Base-by-base conservation (phyloP, 2,329 filamentous ascomycete genomes). In the Penicillium sp. region DNA sequence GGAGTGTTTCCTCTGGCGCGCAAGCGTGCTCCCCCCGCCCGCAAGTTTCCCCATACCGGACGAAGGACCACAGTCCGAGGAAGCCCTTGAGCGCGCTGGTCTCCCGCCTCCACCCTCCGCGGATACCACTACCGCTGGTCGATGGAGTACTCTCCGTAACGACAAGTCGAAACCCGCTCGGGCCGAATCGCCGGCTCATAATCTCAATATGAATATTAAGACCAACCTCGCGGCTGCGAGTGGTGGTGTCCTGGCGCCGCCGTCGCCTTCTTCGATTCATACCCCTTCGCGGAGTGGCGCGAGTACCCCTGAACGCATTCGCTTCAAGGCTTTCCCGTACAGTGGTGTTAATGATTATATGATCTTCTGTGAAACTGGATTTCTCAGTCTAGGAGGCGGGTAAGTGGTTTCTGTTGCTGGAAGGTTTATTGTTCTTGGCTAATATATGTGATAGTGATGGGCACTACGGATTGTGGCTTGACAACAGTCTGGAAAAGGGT, bases 301-400 rank as follows among this genome's bases (percentile, higher is more conserved):
- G 1, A 83, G 81, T 27, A 86, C 86, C 4, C 84, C 86, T 5
- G 90, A 93, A 61, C 83, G 86, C 27, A 91, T 97, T 65, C 87
- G 94, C 21, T 99, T 99, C 83, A 97, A 96, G 77, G 93, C 93
- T 0, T 99, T 97, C 69, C 93, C 93, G 0, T 97, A 97, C 71
- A 95, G 90, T 56, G 94, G 94, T 6, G 85, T 96, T 41, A 97
- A 99, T 73, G 94, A 97, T 75, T 99, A 96, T 73, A 91, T 93
- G 80, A 94, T 97, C 65, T 89, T 95, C 69, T 97, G 93, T 76
- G 92, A 97, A 76, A 81, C 86, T 3, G 85, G 87, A 25, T 97
- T 90, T 72, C 76, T 99, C 43, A 94, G 90, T 69, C 83, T 97
- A 21, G 94, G 94, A 12, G 93, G 91, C 55, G 91, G 85, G 77